Conservation (phyloP, 441 rosid genomes). For the Hura crepitans region DNA sequence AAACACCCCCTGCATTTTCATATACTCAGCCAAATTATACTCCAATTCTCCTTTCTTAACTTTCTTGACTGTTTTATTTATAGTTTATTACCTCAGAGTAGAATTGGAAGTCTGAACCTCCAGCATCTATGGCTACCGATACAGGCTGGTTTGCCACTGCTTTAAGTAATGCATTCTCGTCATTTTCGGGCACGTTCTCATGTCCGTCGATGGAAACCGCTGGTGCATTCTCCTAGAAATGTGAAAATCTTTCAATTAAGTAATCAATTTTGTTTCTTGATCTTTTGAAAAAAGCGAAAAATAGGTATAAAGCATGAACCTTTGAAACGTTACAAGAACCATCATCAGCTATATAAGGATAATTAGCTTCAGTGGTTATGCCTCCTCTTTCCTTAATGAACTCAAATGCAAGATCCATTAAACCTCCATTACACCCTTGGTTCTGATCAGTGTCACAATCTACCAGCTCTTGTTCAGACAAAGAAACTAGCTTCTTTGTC, state of each 20-base stretch:
- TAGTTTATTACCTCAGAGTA: slow-evolving; percentile 74
- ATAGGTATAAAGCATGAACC: slow-evolving; percentile 18
- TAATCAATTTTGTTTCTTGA: not conserved
- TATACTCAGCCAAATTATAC: not conserved
- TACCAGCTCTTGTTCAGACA: slow-evolving; percentile 76
- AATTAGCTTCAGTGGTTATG: slow-evolving; percentile 49
- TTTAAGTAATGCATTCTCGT: slow-evolving; percentile 64
- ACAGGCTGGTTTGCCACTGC: slow-evolving; percentile 78
- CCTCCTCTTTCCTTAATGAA: slow-evolving; percentile 66
- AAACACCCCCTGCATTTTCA: slow-evolving; percentile 59
- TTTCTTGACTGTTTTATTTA: not conserved
- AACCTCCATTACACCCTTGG: slow-evolving; percentile 79
- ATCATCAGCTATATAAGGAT: slow-evolving; percentile 53
- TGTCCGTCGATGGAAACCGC: slow-evolving; percentile 71
- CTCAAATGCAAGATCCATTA: slow-evolving; percentile 78
- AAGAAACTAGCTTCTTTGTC: slow-evolving; percentile 50
- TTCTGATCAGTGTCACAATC: slow-evolving; percentile 72
- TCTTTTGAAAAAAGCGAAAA: not conserved
- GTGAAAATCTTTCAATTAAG: not conserved
- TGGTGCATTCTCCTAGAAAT: slow-evolving; percentile 40
- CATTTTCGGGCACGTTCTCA: slow-evolving; percentile 55
- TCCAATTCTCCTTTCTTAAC: no score
- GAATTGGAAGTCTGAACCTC: slow-evolving; percentile 72
- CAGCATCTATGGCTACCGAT: slow-evolving; percentile 79
- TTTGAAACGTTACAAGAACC: slow-evolving; percentile 44